Conservation (phyloP, 2,329 filamentous ascomycete species). For the Fusarium longipes region DNA sequence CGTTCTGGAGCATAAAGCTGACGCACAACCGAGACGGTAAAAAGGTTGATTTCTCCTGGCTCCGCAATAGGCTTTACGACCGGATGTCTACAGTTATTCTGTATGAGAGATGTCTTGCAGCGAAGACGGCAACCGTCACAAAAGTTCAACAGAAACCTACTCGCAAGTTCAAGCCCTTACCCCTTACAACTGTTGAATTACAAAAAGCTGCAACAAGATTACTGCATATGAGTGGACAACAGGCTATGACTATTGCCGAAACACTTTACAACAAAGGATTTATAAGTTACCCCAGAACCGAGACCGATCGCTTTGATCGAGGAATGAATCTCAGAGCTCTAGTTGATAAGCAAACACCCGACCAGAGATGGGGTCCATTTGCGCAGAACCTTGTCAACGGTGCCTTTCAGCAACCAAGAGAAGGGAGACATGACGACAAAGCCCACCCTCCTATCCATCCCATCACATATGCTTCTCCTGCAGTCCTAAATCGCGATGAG, state of each 20-base stretch:
- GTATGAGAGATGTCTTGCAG: constrained; percentile 84
- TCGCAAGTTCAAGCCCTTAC: constrained; percentile 92
- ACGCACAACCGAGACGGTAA: constrained; percentile 81
- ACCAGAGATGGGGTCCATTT: constrained; percentile 81
- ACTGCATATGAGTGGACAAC: constrained; percentile 88
- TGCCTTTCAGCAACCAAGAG: constrained; percentile 82
- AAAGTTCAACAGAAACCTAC: constrained; percentile 93
- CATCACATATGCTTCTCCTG: constrained; percentile 80
- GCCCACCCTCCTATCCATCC: constrained; percentile 98
- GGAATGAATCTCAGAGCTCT: constrained; percentile 85
- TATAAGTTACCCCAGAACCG: constrained; percentile 97
- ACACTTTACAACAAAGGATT: constrained; percentile 91
- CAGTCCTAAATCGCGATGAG: constrained; percentile 73
- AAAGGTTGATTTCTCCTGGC: constrained; percentile 87
- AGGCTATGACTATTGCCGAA: constrained; percentile 90
- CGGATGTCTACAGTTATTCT: constrained; percentile 82
- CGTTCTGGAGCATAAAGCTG: constrained; percentile 93
- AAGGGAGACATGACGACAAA: constrained; percentile 91
- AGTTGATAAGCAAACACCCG: constrained; percentile 84
- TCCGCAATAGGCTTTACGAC: constrained; percentile 85
- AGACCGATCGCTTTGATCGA: constrained; percentile 94
- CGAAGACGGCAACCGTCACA: constrained; percentile 80
- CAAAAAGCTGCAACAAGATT: constrained; percentile 95
- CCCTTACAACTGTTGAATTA: constrained; percentile 93
- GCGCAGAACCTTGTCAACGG: constrained; percentile 80